phyloP scores from a whole-genome alignment of 2,329 filamentous ascomycete genomes.

The Corniculantispora saksenae region DNA sequence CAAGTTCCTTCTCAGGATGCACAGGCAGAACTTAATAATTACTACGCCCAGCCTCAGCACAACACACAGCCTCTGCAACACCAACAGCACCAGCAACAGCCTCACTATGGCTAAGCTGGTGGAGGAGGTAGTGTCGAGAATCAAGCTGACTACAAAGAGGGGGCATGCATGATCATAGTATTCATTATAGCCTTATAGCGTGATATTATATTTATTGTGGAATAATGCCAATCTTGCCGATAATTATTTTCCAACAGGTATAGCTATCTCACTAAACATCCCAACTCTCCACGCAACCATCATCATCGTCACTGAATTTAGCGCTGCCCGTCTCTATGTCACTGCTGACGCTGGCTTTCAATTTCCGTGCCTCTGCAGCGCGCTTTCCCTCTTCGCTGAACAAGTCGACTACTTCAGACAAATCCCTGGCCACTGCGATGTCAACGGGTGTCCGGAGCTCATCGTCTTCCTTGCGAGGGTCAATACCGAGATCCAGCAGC shows the following conservation, averaged over 20 bases:
- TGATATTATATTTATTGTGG: too few species aligned
- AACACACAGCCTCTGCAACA: not conserved
- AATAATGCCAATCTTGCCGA: too few species aligned
- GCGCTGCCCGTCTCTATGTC: too few species aligned
- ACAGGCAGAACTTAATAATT: constrained; percentile 2
- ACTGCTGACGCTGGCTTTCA: too few species aligned
- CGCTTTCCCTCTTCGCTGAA: constrained; percentile 21
- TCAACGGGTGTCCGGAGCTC: constrained; percentile 27
- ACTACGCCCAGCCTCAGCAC: constrained; percentile 5
- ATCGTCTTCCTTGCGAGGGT: constrained; percentile 26
- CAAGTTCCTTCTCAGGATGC: not conserved
- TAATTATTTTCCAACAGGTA: too few species aligned
- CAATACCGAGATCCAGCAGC: constrained; percentile 25
- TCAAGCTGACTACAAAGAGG: not conserved
- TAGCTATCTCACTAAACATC: too few species aligned
- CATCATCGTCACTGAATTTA: too few species aligned
- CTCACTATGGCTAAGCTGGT: constrained; percentile 6
- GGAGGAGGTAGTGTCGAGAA: not conserved
- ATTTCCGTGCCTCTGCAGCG: not conserved
- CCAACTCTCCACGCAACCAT: too few species aligned
- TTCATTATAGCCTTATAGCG: too few species aligned
- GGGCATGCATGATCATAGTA: not conserved
- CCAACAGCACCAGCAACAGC: constrained; percentile 4
- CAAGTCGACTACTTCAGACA: constrained; percentile 24
- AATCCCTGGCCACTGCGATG: constrained; percentile 29